A percentile compares a stretch with the other conserved stretches of the same genome.
phyloP scores from a whole-genome alignment of 768 basidiomycete genomes.

The Pleurotus ostreatus region DNA sequence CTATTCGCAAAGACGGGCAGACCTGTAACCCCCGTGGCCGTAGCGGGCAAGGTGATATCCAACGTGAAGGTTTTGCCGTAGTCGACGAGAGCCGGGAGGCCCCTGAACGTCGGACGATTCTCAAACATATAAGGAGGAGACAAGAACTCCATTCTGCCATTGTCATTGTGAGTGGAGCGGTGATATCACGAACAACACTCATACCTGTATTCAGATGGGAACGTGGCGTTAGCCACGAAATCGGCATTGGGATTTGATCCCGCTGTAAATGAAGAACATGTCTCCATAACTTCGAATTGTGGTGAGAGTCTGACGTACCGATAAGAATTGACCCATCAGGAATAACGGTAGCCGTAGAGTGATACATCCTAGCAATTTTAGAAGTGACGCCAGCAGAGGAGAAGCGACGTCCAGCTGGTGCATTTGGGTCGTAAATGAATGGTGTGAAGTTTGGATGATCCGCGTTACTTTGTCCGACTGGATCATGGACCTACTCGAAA shows the following conservation, averaged over 20 bases:
- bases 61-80: constrained; percentile 33
- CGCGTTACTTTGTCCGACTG: constrained; percentile 33
- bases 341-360: constrained; percentile 26
- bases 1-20: not conserved
- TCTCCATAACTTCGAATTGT: not conserved
- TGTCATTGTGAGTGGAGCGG: too few species aligned
- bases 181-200: not conserved
- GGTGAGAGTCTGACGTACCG: constrained; percentile 6
- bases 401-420: constrained; percentile 22
- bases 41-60: constrained; percentile 25
- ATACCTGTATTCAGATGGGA: constrained; percentile 31
- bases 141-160: constrained; percentile 31
- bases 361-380: constrained; percentile 28
- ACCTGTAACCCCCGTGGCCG: constrained; percentile 24
- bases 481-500: constrained; percentile 11
- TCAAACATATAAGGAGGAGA: constrained; percentile 38
- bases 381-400: constrained; percentile 25
- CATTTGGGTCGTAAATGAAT: constrained; percentile 26
- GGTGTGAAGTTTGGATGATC: constrained; percentile 29
- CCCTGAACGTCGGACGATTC: constrained; percentile 27
- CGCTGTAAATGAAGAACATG: constrained; percentile 18
- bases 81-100: constrained; percentile 29
- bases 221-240: constrained; percentile 13
- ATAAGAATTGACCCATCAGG: constrained; percentile 28
- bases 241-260: constrained; percentile 43